Base-by-base conservation (phyloP, 2,329 filamentous ascomycete species). In the Aspergillus aculeatus region DNA sequence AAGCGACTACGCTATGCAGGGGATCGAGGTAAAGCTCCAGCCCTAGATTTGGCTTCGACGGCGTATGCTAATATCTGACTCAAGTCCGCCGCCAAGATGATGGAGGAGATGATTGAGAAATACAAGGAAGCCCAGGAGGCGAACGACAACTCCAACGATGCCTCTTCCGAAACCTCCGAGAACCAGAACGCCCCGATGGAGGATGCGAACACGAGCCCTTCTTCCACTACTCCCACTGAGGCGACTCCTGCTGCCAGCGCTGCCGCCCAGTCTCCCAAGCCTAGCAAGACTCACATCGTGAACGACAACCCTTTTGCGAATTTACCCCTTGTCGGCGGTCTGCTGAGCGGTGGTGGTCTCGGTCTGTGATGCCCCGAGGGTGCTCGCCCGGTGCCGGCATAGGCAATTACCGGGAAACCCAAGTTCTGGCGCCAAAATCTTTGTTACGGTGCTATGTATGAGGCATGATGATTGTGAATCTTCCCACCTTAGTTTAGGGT, bases 321-420 rank as follows among this genome's bases (percentile, higher is more conserved):
- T 0, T 5, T 73, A 19, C 71, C 71, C 5, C 4, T 73, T 9
- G 9, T 73, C 11, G 71, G 71, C 53, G 57, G 60, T 4, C 29
- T 73, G 9, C 35, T 63, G 52, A 58, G 57, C 19, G 60, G 60
- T 9, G 60, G 57, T 38, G 60, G 64, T 5, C 9, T 48, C 5
- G 31, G n/a, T 48, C 21, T 55, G 24, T 47, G 50, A 16, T 24
- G 26, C 26, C 26, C 26, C 26, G 14, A n/a, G 24, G 23, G 52
- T 16, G 38, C 35, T n/a, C 9, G 38, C 2, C 38, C 38, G 5
- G 6, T 19, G 38, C 16, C 16, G 38, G 19, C 16, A 19, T 7
- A 16, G 38, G 38, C 11, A 16, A 16, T n/a, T 44, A 5, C 38
- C 38, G 38, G 16, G 1, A 2, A 19, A 16, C 16, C 16, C 16